Conservation (phyloP, 148 eudicot genomes). For the Chenopodium quinoa region DNA sequence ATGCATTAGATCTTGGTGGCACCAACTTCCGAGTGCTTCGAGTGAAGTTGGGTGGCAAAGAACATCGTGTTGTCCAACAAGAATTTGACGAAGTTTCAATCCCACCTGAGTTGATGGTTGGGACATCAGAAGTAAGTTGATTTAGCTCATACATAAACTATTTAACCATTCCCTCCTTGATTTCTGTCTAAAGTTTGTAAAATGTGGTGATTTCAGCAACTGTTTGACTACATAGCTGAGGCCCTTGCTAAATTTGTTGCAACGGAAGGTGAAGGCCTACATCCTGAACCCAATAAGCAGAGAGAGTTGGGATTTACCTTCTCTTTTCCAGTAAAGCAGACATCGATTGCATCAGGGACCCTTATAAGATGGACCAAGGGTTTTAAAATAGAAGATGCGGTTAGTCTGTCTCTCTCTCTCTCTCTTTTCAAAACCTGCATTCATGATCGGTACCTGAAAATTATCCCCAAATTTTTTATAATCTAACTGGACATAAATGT, state of each 20-base stretch:
- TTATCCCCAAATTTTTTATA: background rate
- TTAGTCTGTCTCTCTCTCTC: constrained; percentile 33
- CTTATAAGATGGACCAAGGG: constrained; percentile 97
- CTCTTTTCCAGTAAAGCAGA: constrained; percentile 91
- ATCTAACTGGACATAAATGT: background rate
- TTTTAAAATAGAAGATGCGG: constrained; percentile 74
- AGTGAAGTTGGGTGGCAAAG: constrained; percentile 84
- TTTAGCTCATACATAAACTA: background rate
- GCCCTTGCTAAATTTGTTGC: constrained; percentile 88
- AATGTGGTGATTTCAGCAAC: constrained; percentile 53
- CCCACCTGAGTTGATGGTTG: constrained; percentile 84
- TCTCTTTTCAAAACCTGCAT: background rate
- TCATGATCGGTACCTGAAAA: background rate
- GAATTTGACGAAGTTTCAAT: constrained; percentile 81
- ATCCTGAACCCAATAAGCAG: constrained; percentile 66
- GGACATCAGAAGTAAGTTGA: constrained; percentile 71
- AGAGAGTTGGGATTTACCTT: constrained; percentile 98
- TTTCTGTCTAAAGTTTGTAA: constrained; percentile 20
- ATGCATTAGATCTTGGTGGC: constrained; percentile 98
- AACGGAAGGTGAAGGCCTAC: constrained; percentile 78
- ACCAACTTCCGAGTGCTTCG: constrained; percentile 95
- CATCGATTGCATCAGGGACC: constrained; percentile 72
- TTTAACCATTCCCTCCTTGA: constrained; percentile 4
- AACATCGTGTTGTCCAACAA: constrained; percentile 51
- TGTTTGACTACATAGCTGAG: constrained; percentile 83